Evolutionary conservation across 345 rosid species (phyloP), one percentile per base, ranked within the genome.

Genomic region (Lumnitzera littorea): DNA sequence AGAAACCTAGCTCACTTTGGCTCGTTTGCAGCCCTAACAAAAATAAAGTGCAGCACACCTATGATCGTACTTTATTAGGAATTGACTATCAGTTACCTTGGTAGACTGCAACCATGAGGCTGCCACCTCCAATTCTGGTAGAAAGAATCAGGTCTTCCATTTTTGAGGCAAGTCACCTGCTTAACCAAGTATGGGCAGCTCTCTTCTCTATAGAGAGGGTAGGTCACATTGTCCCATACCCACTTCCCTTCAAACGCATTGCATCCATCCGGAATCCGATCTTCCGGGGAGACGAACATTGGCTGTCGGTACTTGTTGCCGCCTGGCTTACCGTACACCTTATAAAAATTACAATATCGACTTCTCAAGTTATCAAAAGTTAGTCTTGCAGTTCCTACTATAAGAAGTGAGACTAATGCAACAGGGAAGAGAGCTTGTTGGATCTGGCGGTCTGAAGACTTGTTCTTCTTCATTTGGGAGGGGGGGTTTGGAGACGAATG

Each of bases 51-150:
- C 15, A 29, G 23, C 48, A 11, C 13, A 29, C 60, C 16, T 0
- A 36, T n/a, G 15, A 12, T 23, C 17, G 3, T 17, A 48, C 17
- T 2, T 16, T 12, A 57, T 25, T 36, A 43, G 49, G 24, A 12
- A 56, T n/a, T 14, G 11, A 50, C 14, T 2, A 41, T 13, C 15
- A 46, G 12, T 58, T 62, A 91, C 96, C 83, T 81, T 0, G 98
- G 96, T 50, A 87, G 75, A 12, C 82, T 66, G 82, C 98, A 89
- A 41, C 76, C 75, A 62, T 55, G 58, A 9, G 97, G 98, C 69
- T 89, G 80, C 96, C 94, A 89, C 68, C 86, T 85, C 98, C 98
- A 89, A 63, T 84, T 82, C 60, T 81, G 88, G 66, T 89, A 87
- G 66, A 66, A 60, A 62, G 94, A 81, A 74, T 89, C 96, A 65